phyloP scores from a whole-genome alignment of 2,329 filamentous ascomycete species.

The Cercospora berteroae region DNA sequence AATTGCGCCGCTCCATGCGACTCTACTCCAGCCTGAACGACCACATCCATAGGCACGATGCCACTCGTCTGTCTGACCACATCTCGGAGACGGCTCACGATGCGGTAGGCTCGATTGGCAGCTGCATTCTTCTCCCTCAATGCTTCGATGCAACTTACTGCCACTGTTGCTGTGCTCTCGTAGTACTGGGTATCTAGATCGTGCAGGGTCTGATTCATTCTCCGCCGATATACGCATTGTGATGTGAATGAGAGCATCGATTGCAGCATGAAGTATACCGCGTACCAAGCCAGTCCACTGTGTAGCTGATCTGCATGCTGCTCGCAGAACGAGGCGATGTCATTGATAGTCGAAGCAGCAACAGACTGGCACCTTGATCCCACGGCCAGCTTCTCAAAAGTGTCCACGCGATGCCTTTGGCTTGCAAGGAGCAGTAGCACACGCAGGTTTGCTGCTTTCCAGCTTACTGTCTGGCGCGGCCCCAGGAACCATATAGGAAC shows the following conservation, averaged over 20 bases:
- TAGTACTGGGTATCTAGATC: slow-evolving; percentile 5
- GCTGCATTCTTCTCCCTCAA: slow-evolving; percentile 13
- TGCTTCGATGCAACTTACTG: slow-evolving; percentile 10
- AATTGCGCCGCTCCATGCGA: not conserved
- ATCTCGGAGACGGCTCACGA: slow-evolving; percentile 12
- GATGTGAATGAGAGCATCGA: slow-evolving; percentile 19
- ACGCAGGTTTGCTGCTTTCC: slow-evolving; percentile 27
- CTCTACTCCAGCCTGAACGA: not conserved
- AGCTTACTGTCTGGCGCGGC: slow-evolving; percentile 23
- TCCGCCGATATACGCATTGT: slow-evolving; percentile 12
- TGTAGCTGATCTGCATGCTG: slow-evolving; percentile 14
- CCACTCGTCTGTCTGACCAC: slow-evolving; percentile 12
- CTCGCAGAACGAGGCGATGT: slow-evolving; percentile 22
- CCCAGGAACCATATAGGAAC: slow-evolving; percentile 27
- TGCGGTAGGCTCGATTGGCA: slow-evolving; percentile 13
- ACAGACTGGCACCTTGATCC: slow-evolving; percentile 19
- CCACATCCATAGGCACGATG: slow-evolving; percentile 2
- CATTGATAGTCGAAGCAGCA: slow-evolving; percentile 16
- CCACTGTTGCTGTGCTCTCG: slow-evolving; percentile 8
- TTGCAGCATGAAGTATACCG: slow-evolving; percentile 26
- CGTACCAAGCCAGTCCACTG: slow-evolving; percentile 25
- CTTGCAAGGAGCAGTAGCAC: slow-evolving; percentile 24
- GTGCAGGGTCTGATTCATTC: not conserved
- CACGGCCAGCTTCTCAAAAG: slow-evolving; percentile 21
- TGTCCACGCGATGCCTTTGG: slow-evolving; percentile 20